Percentiles rank a stretch among this genome's conserved stretches.
Evolutionary conservation across 257 asterid genomes (phyloP).

Genomic region (Echium plantagineum): DNA sequence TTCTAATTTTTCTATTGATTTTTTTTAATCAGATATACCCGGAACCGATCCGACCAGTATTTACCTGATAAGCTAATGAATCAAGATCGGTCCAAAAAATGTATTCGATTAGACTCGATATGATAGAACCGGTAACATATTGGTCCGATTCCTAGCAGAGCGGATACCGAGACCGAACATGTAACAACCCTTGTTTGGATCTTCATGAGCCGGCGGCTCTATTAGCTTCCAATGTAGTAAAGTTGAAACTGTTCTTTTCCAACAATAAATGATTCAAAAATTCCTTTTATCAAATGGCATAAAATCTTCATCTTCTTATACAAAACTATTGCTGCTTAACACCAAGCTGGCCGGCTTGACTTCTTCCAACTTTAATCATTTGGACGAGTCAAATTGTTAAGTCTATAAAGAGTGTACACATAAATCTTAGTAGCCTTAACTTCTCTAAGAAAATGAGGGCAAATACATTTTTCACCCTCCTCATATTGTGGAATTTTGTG

Average conservation of each 20-base stretch:
- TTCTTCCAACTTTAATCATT: background rate
- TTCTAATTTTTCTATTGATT: too few relatives aligned
- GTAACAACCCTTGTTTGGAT: too few relatives aligned
- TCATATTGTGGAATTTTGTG: slow-evolving; percentile 19
- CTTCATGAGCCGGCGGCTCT: background rate
- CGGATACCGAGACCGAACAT: too few relatives aligned
- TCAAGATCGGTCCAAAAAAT: too few relatives aligned
- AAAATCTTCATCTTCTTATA: too few relatives aligned
- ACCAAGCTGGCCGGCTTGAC: background rate
- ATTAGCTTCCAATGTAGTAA: background rate
- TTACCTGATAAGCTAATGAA: too few relatives aligned
- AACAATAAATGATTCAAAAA: background rate
- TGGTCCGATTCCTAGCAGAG: too few relatives aligned
- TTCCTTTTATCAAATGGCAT: background rate
- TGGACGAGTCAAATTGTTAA: background rate
- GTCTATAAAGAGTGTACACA: background rate
- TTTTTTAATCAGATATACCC: too few relatives aligned
- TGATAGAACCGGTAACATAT: too few relatives aligned
- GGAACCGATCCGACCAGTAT: too few relatives aligned
- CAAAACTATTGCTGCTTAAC: background rate
- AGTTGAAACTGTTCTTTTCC: background rate
- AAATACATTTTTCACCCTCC: slow-evolving; percentile 9
- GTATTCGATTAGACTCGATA: too few relatives aligned
- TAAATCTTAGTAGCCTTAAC: background rate
- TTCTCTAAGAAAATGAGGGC: background rate